Base-by-base conservation (phyloP, 2,329 filamentous ascomycete species). In the Trichoderma cornu-damae region DNA sequence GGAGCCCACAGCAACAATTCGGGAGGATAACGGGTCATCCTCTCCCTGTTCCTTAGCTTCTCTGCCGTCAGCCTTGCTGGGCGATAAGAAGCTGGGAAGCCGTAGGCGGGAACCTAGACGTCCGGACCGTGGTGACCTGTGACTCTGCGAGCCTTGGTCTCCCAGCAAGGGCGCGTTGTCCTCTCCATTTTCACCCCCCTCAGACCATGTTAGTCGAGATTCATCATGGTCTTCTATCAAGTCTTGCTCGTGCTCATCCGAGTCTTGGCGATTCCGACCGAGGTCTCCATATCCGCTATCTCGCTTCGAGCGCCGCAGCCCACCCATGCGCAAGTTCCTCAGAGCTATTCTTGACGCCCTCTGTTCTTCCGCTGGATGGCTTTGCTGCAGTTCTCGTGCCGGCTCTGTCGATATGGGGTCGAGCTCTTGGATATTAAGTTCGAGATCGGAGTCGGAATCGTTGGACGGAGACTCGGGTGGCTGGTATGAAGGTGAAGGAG, bases 351-450 rank as follows among this genome's bases (percentile, higher is more conserved):
- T 73, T 32, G 80, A 74, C 65, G 79, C 65, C 74, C 78, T 74
- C 59, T 76, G 73, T 63, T 79, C 75, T 28, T 62, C 46, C 16
- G 62, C 48, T 18, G 62, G 56, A 40, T 56, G 64, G 44, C 69
- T 69, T 61, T 68, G 68, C 47, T 61, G 63, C 42, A 67, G 60
- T 47, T 67, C 68, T 48, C 69, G 65, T 59, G 68, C 61, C 63
- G 71, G 66, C 64, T 69, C 66, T 62, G 68, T 67, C n/a, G 74
- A 73, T 59, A 73, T 68, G 68, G 89, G 88, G 68, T 92, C 88
- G 63, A 94, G 84, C 77, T 93, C 89, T 67, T 90, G 81, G 64
- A 94, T 80, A 66, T 92, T 87, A 66, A 94, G 82, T 69, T 93
- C 88, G 61, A 73, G 72, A 57, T 86, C 76, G 49, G 86, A 89